Percentiles rank a stretch among this genome's conserved stretches.
Evolutionary conservation across 2,329 filamentous ascomycete species (phyloP).

Genomic region (Fusarium concolor): DNA sequence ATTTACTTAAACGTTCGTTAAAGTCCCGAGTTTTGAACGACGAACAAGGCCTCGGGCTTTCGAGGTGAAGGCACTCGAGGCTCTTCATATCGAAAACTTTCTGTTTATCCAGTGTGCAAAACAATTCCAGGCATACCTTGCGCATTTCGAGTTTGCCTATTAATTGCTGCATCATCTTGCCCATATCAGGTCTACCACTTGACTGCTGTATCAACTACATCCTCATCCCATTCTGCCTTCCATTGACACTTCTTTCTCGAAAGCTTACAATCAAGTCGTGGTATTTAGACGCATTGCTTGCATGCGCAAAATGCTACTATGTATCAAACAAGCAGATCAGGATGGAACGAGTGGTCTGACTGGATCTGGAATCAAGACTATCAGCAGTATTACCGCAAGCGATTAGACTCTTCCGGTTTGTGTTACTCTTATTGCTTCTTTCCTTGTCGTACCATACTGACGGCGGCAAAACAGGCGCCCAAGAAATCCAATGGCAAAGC

Average conservation of each 20-base stretch:
- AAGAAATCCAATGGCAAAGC: conserved; percentile 44
- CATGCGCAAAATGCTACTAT: conserved; percentile 47
- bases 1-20: conserved; percentile 24
- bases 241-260: neutral
- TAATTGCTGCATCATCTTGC: neutral
- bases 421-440: neutral
- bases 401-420: conserved; percentile 47
- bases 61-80: neutral
- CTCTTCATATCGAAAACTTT: neutral
- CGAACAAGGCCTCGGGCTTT: conserved; percentile 20
- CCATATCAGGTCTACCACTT: neutral
- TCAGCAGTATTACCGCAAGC: conserved; percentile 46
- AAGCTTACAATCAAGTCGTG: conserved; percentile 5
- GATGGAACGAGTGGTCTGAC: conserved; percentile 41
- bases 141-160: neutral
- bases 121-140: neutral
- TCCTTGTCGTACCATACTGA: conserved; percentile 14
- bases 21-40: conserved; percentile 22
- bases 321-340: conserved; percentile 41
- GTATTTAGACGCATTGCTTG: conserved; percentile 19
- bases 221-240: neutral
- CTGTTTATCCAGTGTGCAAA: neutral
- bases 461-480: conserved; percentile 34
- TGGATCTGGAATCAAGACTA: conserved; percentile 48
- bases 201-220: conserved; percentile 3